A percentile compares a stretch with the other conserved stretches of the same genome.
Conservation (phyloP, 2,329 filamentous ascomycete genomes). For the Aspergillus cejpii region DNA sequence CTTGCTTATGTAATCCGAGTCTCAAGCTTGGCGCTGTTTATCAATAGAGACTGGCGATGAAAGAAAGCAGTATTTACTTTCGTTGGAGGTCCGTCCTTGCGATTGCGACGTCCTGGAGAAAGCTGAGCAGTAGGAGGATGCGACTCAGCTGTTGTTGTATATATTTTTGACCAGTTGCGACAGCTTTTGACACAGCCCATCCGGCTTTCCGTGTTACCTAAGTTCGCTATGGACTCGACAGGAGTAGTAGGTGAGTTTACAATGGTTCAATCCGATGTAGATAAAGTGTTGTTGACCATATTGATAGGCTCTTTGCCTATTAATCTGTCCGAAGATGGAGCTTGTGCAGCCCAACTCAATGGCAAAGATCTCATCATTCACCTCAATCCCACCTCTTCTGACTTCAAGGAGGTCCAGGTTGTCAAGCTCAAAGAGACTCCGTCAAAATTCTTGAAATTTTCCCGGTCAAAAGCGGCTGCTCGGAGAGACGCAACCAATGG, state of each 20-base stretch:
- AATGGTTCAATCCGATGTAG: too few relatives aligned
- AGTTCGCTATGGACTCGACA: conserved; percentile 26
- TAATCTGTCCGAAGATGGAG: conserved; percentile 27
- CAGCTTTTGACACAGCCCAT: not conserved
- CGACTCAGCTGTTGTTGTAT: not conserved
- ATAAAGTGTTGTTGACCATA: not conserved
- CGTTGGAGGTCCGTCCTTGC: not conserved
- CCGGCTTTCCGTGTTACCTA: not conserved
- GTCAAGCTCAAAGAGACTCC: conserved; percentile 29
- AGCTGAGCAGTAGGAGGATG: not conserved
- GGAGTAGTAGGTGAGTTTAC: conserved; percentile 20
- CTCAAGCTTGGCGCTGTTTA: conserved; percentile 7
- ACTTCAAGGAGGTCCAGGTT: conserved; percentile 28
- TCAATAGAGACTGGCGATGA: not conserved
- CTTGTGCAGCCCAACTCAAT: conserved; percentile 24
- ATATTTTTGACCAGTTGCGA: not conserved
- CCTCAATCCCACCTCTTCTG: conserved; percentile 24
- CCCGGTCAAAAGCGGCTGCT: conserved; percentile 6
- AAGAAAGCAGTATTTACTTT: not conserved
- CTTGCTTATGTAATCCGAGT: conserved; percentile 3
- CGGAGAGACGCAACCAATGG: not conserved
- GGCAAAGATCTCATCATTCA: conserved; percentile 32
- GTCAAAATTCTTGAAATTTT: conserved; percentile 30
- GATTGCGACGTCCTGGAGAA: not conserved
- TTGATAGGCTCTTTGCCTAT: conserved; percentile 12